These are phyloP conservation scores for Phytophthora boehmeriae DNA, from an alignment of 352 stramenopile genomes.

Conservation along the genomic window DNA sequence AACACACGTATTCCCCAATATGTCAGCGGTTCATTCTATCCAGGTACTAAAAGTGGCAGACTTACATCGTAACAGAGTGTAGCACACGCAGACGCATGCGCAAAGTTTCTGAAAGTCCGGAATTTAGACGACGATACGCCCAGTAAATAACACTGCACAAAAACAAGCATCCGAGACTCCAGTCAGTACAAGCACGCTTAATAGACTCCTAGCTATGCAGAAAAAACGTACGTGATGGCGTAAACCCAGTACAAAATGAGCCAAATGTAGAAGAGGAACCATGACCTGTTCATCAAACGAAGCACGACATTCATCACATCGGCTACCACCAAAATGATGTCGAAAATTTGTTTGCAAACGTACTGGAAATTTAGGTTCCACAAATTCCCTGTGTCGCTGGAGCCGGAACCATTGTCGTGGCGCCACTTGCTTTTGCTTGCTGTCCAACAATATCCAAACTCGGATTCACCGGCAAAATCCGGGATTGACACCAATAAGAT, in stretches of 20 bases:
- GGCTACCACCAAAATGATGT: neutral
- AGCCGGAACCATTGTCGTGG: slow-evolving; percentile 22
- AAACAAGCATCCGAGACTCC: neutral
- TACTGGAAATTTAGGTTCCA: slow-evolving; percentile 89
- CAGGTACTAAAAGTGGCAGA: slow-evolving; percentile 1
- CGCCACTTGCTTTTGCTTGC: slow-evolving; percentile 67
- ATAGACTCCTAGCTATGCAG: neutral
- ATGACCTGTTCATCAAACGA: slow-evolving; percentile 48
- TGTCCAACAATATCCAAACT: slow-evolving; percentile 89
- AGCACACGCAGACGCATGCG: slow-evolving; percentile 86
- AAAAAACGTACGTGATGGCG: slow-evolving; percentile 63
- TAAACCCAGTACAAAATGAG: slow-evolving; percentile 88
- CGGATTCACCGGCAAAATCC: slow-evolving; percentile 70
- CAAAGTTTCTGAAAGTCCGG: slow-evolving; percentile 83
- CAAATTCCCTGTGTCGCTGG: slow-evolving; percentile 54
- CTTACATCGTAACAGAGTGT: slow-evolving; percentile 88
- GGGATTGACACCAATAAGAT: slow-evolving; percentile 77
- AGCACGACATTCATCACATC: neutral
- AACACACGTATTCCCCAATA: slow-evolving; percentile 1
- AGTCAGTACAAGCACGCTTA: slow-evolving; percentile 7
- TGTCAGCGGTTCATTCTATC: slow-evolving; percentile 1
- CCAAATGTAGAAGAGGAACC: slow-evolving; percentile 89
- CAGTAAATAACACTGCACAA: slow-evolving; percentile 75
- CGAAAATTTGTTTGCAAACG: slow-evolving; percentile 8
- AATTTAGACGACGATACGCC: slow-evolving; percentile 81